Conservation (phyloP, 106 monocot genomes). For the Gastrodia elata region DNA sequence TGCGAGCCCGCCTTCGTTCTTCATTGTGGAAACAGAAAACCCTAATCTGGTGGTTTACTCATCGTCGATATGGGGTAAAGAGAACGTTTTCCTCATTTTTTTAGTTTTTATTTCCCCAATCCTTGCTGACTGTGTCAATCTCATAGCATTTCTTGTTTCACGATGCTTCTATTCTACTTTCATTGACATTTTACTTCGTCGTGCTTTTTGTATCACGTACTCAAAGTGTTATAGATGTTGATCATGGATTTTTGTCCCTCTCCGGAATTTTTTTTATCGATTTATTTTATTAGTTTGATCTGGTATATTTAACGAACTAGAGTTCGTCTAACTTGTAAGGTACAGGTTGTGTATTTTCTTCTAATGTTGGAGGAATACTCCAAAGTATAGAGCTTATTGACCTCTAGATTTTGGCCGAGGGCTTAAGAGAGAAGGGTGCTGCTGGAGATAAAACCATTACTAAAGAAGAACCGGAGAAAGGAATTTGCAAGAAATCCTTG, state of each 20-base stretch:
- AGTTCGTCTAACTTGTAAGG: neutral
- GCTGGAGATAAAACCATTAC: neutral
- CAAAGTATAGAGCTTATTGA: neutral
- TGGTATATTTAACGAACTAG: neutral
- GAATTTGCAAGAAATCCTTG: neutral
- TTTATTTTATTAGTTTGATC: neutral
- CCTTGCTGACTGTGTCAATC: neutral
- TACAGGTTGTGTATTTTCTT: neutral
- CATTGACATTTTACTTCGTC: neutral
- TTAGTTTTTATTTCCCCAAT: neutral
- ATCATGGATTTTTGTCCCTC: neutral
- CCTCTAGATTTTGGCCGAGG: neutral
- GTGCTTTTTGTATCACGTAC: neutral
- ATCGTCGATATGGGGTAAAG: neutral
- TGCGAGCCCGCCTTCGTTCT: too few species aligned
- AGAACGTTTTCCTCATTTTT: neutral
- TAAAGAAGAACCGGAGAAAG: neutral
- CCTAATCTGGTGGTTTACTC: neutral
- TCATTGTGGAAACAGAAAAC: too few species aligned
- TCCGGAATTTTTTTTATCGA: neutral
- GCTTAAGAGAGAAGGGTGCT: neutral
- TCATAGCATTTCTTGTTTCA: neutral
- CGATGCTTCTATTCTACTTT: neutral
- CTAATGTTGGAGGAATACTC: neutral
- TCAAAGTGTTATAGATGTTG: neutral